Conservation (phyloP, 164 flowering plant species). For the Liriodendron chinense region DNA sequence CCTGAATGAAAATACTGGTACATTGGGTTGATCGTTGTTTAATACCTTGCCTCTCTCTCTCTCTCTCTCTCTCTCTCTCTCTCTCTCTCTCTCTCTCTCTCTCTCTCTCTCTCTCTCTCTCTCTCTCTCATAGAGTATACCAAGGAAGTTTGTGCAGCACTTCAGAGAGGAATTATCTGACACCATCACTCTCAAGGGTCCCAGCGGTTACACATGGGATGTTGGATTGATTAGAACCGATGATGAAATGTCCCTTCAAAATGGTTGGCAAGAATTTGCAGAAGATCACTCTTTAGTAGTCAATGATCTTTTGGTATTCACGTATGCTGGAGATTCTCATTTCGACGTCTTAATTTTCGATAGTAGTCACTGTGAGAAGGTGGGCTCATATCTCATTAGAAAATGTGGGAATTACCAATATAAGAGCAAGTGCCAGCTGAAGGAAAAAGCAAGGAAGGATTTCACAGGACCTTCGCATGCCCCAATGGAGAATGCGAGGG, state of each 20-base stretch:
- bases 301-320: constrained; percentile 33
- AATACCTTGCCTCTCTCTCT: not conserved
- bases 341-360: constrained; percentile 39
- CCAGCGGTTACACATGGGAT: constrained; percentile 4
- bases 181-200: not conserved
- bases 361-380: constrained; percentile 23
- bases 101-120: not conserved
- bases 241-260: constrained; percentile 17
- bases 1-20: not conserved
- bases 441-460: no score
- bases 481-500: not conserved
- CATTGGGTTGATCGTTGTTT: not conserved
- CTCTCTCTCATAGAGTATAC: constrained; percentile 4
- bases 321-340: constrained; percentile 25
- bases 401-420: not conserved
- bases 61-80: not conserved
- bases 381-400: not conserved
- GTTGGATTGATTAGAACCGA: constrained; percentile 4
- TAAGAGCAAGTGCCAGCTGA: not conserved
- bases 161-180: constrained; percentile 14
- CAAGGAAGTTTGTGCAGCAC: constrained; percentile 17
- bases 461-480: not conserved
- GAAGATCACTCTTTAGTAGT: constrained; percentile 19
- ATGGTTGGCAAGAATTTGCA: constrained; percentile 34
- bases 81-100: no score